Evolutionary conservation across 768 basidiomycete species (phyloP), one percentile per base, ranked within the genome.

Genomic region (Pisolithus albus): DNA sequence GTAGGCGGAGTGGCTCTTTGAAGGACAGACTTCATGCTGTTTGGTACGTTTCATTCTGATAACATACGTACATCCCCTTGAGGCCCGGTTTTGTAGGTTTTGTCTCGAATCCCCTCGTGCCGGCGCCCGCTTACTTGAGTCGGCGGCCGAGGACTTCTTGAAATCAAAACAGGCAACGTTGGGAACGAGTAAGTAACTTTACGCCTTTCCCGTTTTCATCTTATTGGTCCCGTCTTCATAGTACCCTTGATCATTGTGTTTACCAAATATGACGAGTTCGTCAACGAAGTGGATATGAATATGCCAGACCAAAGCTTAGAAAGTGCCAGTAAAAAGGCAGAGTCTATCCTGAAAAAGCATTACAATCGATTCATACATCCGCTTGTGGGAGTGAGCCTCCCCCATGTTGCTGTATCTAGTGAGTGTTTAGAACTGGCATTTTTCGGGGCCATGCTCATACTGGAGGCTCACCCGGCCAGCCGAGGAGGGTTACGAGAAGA

Each of bases 21-120:
- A 52, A 48, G 26, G 56, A 57, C 9, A 15, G 26, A 24, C 21
- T 57, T 13, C 56, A 57, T 46, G 56, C 56, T 6, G 36, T 57
- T 19, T 57, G 56, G 56, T 57, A 48, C 0, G 52, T 16, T 18
- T 18, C 10, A 19, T 46, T 9, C 13, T 37, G 4, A 23, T 30
- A 23, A 21, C 3, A 18, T 2, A 9, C 38, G 30, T 10, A 13
- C 2, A 10, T 10, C 44, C 5, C 32, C 23, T n/a, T 46, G 23
- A 46, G 10, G 11, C 7, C 21, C 11, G 41, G 9, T 26, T 8
- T n/a, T 16, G 15, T 9, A 53, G 52, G 52, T 40, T 53, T 11
- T 47, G 47, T 15, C 42, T 53, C 19, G 37, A 40, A 32, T 42
- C 42, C 13, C 40, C 52, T 8, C 40, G 23, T 32, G 15, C 28